Base-by-base conservation (phyloP, 805 yeast species). In the Ogataea methanolica region DNA sequence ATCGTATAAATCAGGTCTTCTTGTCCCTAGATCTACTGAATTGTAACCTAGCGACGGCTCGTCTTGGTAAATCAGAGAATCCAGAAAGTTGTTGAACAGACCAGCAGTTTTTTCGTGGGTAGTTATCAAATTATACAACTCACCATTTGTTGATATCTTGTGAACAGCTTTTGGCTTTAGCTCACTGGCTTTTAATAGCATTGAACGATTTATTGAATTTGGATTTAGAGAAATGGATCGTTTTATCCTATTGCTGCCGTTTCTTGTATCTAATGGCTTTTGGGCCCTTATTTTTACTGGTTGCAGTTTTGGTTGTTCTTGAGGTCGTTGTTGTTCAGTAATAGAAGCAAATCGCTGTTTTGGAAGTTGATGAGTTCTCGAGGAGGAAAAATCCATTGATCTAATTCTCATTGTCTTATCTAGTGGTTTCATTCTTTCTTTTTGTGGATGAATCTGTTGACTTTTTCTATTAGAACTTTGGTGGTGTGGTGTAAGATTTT, bases 1-100 rank as follows among this genome's bases (percentile, higher is more conserved):
- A 0, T 48, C 43, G 42, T 50, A 63, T 40, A 60, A 21, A 4
- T 54, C 53, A 3, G 63, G 65, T 12, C 50, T 41, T 22, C 38
- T 37, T 2, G 39, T 26, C 17, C 58, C 52, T 23, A 65, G 40
- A 2, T 55, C 55, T 19, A 40, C 42, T n/a, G 57, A 53, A 33
- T 15, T 36, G 35, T 42, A 47, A 1, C 55, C 41, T 17, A 41
- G 7, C 7, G 36, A 21, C 36, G 47, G 33, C 19, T 37, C 16
- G 26, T 11, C 23, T 26, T 54, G 23, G 21, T 37, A 35, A 6
- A 29, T 8, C n/a, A 46, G 17, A 2, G 38, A 42, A 3, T 40
- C 40, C 4, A 46, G 22, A 39, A 48, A 51, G 26, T 42, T 39
- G 3, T 39, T 48, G 40, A 53, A 51, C 33, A 31, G 22, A n/a